phyloP scores from a whole-genome alignment of 2,329 filamentous ascomycete species.

The Verticillium nubilum region DNA sequence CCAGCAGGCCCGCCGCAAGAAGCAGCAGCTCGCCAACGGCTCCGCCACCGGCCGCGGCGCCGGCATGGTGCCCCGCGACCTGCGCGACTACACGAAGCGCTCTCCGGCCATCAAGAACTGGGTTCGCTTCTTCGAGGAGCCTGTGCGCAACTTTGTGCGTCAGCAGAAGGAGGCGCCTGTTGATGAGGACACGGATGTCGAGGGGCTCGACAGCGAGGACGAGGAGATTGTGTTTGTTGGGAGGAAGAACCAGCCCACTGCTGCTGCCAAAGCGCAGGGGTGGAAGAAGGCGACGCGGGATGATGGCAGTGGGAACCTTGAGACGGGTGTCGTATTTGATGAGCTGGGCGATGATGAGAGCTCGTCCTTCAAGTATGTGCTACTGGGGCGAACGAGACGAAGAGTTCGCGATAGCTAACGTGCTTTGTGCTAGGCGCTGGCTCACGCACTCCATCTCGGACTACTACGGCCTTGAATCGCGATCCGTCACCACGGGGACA shows the following conservation, averaged over 20 bases:
- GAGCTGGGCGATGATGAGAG: slow-evolving; percentile 68
- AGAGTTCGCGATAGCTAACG: slow-evolving; percentile 7
- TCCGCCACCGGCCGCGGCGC: slow-evolving; percentile 37
- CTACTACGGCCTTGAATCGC: slow-evolving; percentile 86
- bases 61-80: slow-evolving; percentile 68
- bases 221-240: slow-evolving; percentile 93
- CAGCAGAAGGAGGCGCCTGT: slow-evolving; percentile 31
- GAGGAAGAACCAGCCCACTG: slow-evolving; percentile 54
- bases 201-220: slow-evolving; percentile 47
- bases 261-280: slow-evolving; percentile 20
- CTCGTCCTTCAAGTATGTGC: slow-evolving; percentile 73
- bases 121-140: slow-evolving; percentile 78
- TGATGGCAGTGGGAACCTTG: slow-evolving; percentile 52
- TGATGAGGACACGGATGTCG: slow-evolving; percentile 39
- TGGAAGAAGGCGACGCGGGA: slow-evolving; percentile 48
- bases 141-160: slow-evolving; percentile 71
- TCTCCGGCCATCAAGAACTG: slow-evolving; percentile 71
- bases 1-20: slow-evolving; percentile 37
- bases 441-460: slow-evolving; percentile 86
- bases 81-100: slow-evolving; percentile 76
- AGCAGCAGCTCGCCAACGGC: slow-evolving; percentile 34
- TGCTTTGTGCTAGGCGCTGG: slow-evolving; percentile 62
- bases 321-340: slow-evolving; percentile 71
- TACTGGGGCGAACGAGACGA: not conserved
- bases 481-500: slow-evolving; percentile 67